Evolutionary conservation across 2,329 filamentous ascomycete species (phyloP), one percentile per base, ranked within the genome.

Genomic region (Didymellaceae sp.): DNA sequence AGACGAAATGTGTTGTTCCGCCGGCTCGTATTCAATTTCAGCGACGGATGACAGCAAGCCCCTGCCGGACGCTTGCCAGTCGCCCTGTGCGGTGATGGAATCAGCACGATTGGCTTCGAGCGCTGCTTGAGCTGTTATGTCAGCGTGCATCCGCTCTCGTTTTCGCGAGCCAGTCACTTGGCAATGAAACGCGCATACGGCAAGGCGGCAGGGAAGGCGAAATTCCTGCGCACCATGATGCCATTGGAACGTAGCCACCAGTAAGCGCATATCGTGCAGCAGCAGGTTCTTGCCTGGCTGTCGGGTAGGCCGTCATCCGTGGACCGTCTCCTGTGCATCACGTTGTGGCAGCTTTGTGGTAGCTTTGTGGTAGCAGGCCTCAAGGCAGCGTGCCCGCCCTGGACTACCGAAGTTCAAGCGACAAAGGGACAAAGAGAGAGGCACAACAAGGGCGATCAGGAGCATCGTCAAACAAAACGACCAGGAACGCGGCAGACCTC

Each of bases 381-480:
- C 40, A 44, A 41, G 41, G 25, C 43, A 25, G 21, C 34, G 28
- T 41, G 34, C 11, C 28, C 17, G 21, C 30, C 35, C 40, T 40
- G 18, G 41, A 40, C 24, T 28, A 49, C 26, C 46, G 33, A 5
- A 26, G n/a, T 35, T 25, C 16, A 35, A 32, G 30, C 28, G 20
- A 45, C 41, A 51, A 45, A 41, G 35, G 25, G 18, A 52, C 42
- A 52, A 46, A 42, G 37, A 22, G 16, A 41, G 16, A 41, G 37
- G 35, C 48, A 38, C 31, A 30, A 32, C 37, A 31, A 42, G 41
- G 46, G 17, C 44, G 41, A 55, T 45, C 41, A 53, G 46, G 40
- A 48, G 32, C 22, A 55, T 54, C 33, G 40, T 57, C 60, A 65
- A 65, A 65, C 62, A 53, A 13, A 45, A 28, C 38, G 45, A 49